phyloP scores from a whole-genome alignment of 1,284 basidiomycete genomes.

The Pseudozyma flocculosa region DNA sequence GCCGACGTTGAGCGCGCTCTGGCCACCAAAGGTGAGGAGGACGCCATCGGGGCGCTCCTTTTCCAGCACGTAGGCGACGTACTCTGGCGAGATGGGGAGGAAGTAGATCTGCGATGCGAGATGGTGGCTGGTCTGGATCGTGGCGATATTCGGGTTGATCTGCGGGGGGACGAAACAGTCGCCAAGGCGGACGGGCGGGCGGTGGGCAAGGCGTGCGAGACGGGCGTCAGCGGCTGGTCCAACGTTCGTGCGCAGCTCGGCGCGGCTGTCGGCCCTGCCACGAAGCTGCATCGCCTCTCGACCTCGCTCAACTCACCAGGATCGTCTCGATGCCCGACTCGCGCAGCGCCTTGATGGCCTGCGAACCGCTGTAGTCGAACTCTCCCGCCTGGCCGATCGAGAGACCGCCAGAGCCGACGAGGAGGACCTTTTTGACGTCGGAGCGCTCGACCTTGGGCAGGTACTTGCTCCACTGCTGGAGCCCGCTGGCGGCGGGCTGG shows the following conservation, averaged over 20 bases:
- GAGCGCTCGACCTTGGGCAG: conserved; percentile 59
- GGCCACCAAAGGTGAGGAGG: conserved; percentile 95
- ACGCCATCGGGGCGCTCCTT: conserved; percentile 98
- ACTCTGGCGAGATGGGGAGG: conserved; percentile 92
- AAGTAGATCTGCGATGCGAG: conserved; percentile 97
- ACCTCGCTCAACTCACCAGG: conserved; percentile 60
- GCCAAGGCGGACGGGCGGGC: not conserved
- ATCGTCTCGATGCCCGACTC: conserved; percentile 95
- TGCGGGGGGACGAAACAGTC: not conserved
- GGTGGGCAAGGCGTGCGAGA: not conserved
- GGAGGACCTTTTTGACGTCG: conserved; percentile 91
- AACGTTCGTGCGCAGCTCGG: no score
- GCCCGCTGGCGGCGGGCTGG: conserved; percentile 41
- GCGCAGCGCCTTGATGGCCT: conserved; percentile 95
- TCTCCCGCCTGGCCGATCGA: conserved; percentile 98
- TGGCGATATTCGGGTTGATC: conserved; percentile 58
- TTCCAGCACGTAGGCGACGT: conserved; percentile 97
- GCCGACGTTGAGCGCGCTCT: conserved; percentile 96
- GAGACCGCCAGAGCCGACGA: conserved; percentile 94
- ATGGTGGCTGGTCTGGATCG: conserved; percentile 71
- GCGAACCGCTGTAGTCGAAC: conserved; percentile 98
- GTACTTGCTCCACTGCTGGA: conserved; percentile 52
- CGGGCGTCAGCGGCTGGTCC: no score
- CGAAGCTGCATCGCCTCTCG: no score
- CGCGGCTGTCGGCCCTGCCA: no score